Percentiles rank a stretch among this genome's conserved stretches.
These are phyloP conservation scores for Pterula multifida DNA, from an alignment of 1,284 basidiomycete species.

Conservation along the genomic window DNA sequence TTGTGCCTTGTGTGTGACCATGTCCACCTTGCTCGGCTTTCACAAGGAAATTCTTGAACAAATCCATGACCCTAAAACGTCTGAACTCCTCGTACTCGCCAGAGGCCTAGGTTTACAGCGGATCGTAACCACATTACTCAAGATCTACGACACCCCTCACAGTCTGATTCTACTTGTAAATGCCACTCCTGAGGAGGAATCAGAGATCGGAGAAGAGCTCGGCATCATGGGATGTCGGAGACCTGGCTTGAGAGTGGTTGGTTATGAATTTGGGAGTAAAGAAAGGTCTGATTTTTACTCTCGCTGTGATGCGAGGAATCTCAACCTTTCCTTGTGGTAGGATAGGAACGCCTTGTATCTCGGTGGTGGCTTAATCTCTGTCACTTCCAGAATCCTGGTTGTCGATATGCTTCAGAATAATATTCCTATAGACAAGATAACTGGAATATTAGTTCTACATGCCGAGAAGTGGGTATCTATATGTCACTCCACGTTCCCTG, in stretches of 20 bases:
- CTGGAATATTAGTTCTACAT: constrained; percentile 89
- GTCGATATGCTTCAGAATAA: constrained; percentile 90
- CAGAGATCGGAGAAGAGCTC: constrained; percentile 86
- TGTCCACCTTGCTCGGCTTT: constrained; percentile 47
- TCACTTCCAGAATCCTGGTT: constrained; percentile 89
- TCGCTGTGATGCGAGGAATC: constrained; percentile 1
- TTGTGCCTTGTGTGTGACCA: constrained; percentile 9
- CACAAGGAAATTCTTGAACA: constrained; percentile 54
- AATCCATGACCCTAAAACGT: constrained; percentile 68
- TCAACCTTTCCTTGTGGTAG: constrained; percentile 1
- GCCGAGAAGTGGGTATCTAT: constrained; percentile 69
- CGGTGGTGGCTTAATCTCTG: constrained; percentile 79
- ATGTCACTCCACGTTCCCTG: not conserved
- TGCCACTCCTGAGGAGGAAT: constrained; percentile 79
- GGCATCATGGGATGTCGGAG: constrained; percentile 84
- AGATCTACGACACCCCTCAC: constrained; percentile 84
- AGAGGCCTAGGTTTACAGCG: constrained; percentile 79
- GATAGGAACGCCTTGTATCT: constrained; percentile 75
- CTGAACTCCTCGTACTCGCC: constrained; percentile 76
- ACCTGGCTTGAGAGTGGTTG: constrained; percentile 77
- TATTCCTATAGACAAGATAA: constrained; percentile 77
- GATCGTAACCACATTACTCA: constrained; percentile 76
- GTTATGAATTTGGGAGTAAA: constrained; percentile 74
- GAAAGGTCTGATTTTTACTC: constrained; percentile 48
- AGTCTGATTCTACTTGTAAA: constrained; percentile 84